Evolutionary conservation across 1,139 yeast species (phyloP), one percentile per base, ranked within the genome.

Genomic region (Lodderomyces pseudojiufengensis): DNA sequence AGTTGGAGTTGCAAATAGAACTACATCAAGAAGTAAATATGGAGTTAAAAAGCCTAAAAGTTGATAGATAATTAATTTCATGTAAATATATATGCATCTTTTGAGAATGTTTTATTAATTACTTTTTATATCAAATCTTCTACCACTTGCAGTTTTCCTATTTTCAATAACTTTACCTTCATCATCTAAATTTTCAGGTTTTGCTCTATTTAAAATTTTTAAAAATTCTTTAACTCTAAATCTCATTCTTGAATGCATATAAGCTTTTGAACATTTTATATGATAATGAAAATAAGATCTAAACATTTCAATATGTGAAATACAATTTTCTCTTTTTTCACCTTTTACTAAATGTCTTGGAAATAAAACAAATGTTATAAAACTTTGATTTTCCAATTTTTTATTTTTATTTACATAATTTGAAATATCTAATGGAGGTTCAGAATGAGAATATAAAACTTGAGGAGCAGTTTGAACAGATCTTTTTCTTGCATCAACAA

Each of bases 381-480:
- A 84, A 4, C 90, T 83, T 56, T 78, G 80, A 50, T 76, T 75
- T 29, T 80, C 80, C 24, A 53, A 57, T 34, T 58, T 51, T 22
- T 21, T 22, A 3, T 29, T 18, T 23, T 45, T 51, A 29, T 53
- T 59, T 9, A 60, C 66, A n/a, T 57, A 68, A 31, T 47, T 52
- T 37, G 61, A 64, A 44, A 94, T 80, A 59, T 92, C 99, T 54
- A 87, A 71, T 9, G 99, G 99, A n/a, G 97, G 86, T 48, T 87
- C 96, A 46, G 73, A 75, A 52, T 83, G 92, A 10, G 95, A 81
- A 57, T 84, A 90, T 53, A 94, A 75, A 36, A 92, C 99, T 67
- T 94, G 99, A 15, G 99, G 98, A 2, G 98, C 97, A 36, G 95
- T 90, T 64, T 94, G 98, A 41, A 92, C 94, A 10, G 95, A 85